A percentile compares a stretch with the other conserved stretches of the same genome.
phyloP scores from a whole-genome alignment of 2,329 filamentous ascomycete species.

The Aspergillus carbonarius region DNA sequence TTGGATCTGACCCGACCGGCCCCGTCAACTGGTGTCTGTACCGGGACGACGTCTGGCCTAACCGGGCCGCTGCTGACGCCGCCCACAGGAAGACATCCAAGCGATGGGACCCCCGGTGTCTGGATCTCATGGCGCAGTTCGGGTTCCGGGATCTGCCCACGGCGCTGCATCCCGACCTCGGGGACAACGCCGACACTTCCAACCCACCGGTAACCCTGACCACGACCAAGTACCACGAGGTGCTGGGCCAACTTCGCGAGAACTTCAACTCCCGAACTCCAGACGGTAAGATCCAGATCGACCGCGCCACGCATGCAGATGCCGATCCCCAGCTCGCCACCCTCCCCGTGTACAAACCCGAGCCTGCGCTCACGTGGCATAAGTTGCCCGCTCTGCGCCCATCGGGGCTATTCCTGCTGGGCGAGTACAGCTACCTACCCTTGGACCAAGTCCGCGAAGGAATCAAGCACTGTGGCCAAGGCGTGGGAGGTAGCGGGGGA shows the following conservation, averaged over 20 bases:
- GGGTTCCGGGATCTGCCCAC: not conserved
- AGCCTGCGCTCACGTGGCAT: slow-evolving; percentile 7
- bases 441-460: not conserved
- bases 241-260: slow-evolving; percentile 30
- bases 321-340: slow-evolving; percentile 2
- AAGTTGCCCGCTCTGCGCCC: slow-evolving; percentile 12
- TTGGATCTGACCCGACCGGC: not conserved
- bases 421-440: not conserved
- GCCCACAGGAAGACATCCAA: not conserved
- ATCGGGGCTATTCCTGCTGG: slow-evolving; percentile 2
- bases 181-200: not conserved
- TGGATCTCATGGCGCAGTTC: not conserved
- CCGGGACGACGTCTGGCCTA: not conserved
- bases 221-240: slow-evolving; percentile 3
- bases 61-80: not conserved
- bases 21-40: not conserved
- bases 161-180: not conserved
- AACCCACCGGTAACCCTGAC: not conserved
- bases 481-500: not conserved
- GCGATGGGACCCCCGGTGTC: not conserved
- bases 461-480: not conserved
- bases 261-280: slow-evolving; percentile 29
- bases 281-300: slow-evolving; percentile 24
- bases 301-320: slow-evolving; percentile 12
- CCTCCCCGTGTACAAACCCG: slow-evolving; percentile 7